phyloP scores from a whole-genome alignment of 441 rosid genomes.

The Cnidoscolus chayamansa region DNA sequence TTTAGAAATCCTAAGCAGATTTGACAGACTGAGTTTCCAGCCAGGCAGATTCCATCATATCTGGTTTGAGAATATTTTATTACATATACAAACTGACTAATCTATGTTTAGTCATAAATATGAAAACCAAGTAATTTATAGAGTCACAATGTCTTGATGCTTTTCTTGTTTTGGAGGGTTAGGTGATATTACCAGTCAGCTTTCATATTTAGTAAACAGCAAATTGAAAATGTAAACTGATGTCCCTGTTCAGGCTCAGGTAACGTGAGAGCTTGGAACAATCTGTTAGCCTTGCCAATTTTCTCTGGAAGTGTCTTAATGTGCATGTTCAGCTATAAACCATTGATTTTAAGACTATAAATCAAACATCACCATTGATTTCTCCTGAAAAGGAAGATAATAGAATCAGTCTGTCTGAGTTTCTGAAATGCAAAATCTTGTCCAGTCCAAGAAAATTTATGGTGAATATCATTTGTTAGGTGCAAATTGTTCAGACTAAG shows the following conservation, averaged over 20 bases:
- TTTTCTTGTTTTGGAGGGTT: not conserved
- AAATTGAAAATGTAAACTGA: too few relatives aligned
- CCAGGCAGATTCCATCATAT: not conserved
- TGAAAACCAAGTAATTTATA: not conserved
- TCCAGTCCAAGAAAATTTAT: not conserved
- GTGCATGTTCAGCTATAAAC: too few relatives aligned
- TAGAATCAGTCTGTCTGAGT: too few relatives aligned
- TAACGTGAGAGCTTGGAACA: not conserved
- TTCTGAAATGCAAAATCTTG: too few relatives aligned
- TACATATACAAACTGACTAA: not conserved
- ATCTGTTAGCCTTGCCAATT: not conserved
- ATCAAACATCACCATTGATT: too few relatives aligned
- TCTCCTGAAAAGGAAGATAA: slow-evolving; percentile 22
- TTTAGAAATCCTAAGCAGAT: not conserved
- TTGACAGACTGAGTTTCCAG: not conserved
- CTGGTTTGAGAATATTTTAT: not conserved
- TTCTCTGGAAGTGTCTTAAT: not conserved
- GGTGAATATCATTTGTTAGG: slow-evolving; percentile 6
- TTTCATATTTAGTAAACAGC: not conserved
- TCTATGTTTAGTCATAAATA: not conserved
- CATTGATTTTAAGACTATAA: too few relatives aligned
- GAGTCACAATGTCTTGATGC: not conserved
- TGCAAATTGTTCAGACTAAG: slow-evolving; percentile 15
- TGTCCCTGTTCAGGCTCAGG: not conserved
- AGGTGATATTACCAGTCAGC: not conserved